phyloP scores from a whole-genome alignment of 345 rosid genomes.

The Citrus sp. region DNA sequence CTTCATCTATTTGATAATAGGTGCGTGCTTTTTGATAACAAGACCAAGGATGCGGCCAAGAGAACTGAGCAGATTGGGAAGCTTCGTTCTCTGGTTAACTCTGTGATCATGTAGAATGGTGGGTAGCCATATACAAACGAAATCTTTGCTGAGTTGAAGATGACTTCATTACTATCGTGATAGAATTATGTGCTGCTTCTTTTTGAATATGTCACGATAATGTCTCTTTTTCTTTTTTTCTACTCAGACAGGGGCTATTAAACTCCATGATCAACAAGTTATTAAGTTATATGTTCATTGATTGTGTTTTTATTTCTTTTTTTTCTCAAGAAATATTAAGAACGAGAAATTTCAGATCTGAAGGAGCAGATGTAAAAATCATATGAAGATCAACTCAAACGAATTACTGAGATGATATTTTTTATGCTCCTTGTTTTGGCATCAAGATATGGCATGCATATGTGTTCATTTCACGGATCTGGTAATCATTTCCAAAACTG shows the following conservation, averaged over 20 bases:
- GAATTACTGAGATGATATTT: constrained; percentile 61
- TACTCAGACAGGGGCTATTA: constrained; percentile 59
- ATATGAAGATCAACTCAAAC: constrained; percentile 26
- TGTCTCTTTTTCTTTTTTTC: background rate
- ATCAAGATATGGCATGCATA: background rate
- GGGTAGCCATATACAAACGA: constrained; percentile 80
- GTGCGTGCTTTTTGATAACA: constrained; percentile 72
- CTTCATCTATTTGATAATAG: constrained; percentile 54
- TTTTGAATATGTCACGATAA: background rate
- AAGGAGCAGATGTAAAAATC: constrained; percentile 50
- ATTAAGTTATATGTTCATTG: constrained; percentile 14
- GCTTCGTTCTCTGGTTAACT: constrained; percentile 46
- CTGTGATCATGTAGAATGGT: constrained; percentile 45
- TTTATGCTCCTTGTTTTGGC: background rate
- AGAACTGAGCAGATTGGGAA: constrained; percentile 39
- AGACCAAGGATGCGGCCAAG: constrained; percentile 55
- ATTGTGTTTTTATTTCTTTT: background rate
- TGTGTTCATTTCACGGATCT: background rate
- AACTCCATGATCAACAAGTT: constrained; percentile 61
- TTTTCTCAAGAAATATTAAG: constrained; percentile 46
- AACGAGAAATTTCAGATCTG: constrained; percentile 47
- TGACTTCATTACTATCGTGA: constrained; percentile 2
- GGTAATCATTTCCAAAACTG: background rate
- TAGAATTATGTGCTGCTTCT: background rate
- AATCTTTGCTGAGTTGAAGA: constrained; percentile 63